phyloP scores from a whole-genome alignment of 306 rosid genomes.

The Sicyos baderoa region DNA sequence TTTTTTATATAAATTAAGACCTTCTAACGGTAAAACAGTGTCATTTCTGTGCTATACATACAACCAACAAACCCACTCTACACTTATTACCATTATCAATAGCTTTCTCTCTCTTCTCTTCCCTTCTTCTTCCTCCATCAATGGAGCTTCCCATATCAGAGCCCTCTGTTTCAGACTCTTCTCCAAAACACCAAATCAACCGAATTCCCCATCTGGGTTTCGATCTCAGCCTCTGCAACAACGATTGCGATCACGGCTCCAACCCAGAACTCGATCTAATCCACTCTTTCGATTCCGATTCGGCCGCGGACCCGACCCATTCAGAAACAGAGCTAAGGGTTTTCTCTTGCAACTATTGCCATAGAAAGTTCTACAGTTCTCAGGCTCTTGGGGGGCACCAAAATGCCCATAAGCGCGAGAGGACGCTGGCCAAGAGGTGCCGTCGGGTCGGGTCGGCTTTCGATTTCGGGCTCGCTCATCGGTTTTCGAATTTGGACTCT shows the following conservation, averaged over 20 bases:
- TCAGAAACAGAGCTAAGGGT: constrained; percentile 38
- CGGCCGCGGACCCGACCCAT: constrained; percentile 23
- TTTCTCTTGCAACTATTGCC: constrained; percentile 92
- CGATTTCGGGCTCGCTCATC: constrained; percentile 8
- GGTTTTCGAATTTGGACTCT: too few species aligned
- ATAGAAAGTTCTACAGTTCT: constrained; percentile 79
- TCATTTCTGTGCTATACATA: constrained; percentile 33
- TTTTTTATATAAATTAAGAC: too few species aligned
- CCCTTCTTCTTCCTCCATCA: neutral
- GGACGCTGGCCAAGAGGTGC: constrained; percentile 66
- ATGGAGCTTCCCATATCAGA: constrained; percentile 36
- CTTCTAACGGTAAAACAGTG: constrained; percentile 60
- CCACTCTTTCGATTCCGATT: constrained; percentile 40
- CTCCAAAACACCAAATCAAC: constrained; percentile 23
- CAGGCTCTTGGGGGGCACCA: constrained; percentile 99
- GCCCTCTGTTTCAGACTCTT: constrained; percentile 28
- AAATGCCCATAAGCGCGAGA: constrained; percentile 88
- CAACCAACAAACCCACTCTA: constrained; percentile 9
- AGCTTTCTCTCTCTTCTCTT: constrained; percentile 17
- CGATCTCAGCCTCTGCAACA: constrained; percentile 61
- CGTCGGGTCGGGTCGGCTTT: constrained; percentile 27
- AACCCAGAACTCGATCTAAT: constrained; percentile 67
- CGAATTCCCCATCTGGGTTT: constrained; percentile 28
- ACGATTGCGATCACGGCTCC: constrained; percentile 34
- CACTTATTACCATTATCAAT: constrained; percentile 27